phyloP scores from a whole-genome alignment of 495 filamentous ascomycete species.

The Daldinia loculata region DNA sequence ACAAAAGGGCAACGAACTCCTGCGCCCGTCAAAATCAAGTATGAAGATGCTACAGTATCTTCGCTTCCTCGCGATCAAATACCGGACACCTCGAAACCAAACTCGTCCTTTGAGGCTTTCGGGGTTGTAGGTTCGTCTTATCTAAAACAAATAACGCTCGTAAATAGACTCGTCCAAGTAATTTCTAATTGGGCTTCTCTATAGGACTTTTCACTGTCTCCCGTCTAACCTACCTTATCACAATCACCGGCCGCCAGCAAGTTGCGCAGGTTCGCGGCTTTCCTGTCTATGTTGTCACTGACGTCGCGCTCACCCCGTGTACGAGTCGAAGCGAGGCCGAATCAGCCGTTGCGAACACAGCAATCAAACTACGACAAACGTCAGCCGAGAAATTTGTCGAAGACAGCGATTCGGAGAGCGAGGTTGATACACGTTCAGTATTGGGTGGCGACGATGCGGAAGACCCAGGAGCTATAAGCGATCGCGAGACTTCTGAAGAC shows the following conservation, averaged over 20 bases:
- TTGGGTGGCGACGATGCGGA: conserved; percentile 45
- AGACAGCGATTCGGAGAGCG: conserved; percentile 53
- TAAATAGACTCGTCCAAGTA: conserved; percentile 3
- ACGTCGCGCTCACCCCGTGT: conserved; percentile 87
- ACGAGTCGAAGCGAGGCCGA: conserved; percentile 77
- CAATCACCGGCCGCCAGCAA: conserved; percentile 82
- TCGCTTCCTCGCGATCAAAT: conserved; percentile 47
- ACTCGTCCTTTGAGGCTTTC: conserved; percentile 73
- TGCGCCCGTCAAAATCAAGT: conserved; percentile 71
- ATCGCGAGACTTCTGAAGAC: conserved; percentile 35
- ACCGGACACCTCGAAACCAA: conserved; percentile 47
- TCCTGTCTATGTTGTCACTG: conserved; percentile 84
- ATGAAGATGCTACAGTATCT: conserved; percentile 68
- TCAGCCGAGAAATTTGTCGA: conserved; percentile 42
- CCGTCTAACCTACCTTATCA: conserved; percentile 78
- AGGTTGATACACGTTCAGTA: conserved; percentile 46
- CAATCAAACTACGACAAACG: conserved; percentile 54
- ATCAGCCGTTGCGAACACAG: conserved; percentile 72
- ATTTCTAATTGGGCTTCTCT: conserved; percentile 3
- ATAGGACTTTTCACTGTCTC: conserved; percentile 78
- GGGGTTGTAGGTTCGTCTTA: conserved; percentile 80
- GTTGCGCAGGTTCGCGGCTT: conserved; percentile 85
- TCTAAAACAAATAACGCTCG: neutral
- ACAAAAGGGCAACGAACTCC: conserved; percentile 59
- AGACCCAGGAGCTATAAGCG: conserved; percentile 44